Evolutionary conservation across 2,329 filamentous ascomycete genomes (phyloP).

Genomic region (Myrmaecium sp.): DNA sequence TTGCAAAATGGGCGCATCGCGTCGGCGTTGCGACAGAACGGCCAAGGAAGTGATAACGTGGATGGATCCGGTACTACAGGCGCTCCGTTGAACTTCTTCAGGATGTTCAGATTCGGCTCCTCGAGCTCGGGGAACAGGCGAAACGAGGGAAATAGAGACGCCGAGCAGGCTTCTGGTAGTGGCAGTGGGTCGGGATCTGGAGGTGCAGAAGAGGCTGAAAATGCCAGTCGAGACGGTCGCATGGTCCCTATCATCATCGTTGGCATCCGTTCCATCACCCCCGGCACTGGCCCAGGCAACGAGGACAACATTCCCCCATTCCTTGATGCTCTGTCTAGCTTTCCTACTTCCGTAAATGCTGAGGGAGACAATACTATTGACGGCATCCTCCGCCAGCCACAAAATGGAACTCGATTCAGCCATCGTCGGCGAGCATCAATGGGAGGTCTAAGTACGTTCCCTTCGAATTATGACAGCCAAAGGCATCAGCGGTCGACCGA

Average conservation of each 20-base stretch:
- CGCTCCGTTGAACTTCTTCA: conserved; percentile 47
- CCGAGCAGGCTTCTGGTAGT: conserved; percentile 8
- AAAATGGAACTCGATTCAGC: conserved; percentile 37
- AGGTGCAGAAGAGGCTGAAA: conserved; percentile 20
- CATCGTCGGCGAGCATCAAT: conserved; percentile 37
- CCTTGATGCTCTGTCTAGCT: conserved; percentile 33
- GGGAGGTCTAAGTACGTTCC: conserved; percentile 32
- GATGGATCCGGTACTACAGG: conserved; percentile 25
- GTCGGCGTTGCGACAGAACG: conserved; percentile 34
- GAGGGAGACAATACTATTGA: conserved; percentile 31
- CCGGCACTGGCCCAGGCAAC: conserved; percentile 27
- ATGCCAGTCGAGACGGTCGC: conserved; percentile 38
- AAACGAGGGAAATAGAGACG: conserved; percentile 1
- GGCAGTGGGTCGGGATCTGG: conserved; percentile 7
- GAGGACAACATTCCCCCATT: conserved; percentile 30
- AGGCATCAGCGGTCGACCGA: conserved; percentile 33
- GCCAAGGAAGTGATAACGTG: conserved; percentile 21
- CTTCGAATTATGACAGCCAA: conserved; percentile 35
- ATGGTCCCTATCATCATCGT: conserved; percentile 55
- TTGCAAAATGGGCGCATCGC: conserved; percentile 43
- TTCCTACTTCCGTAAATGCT: conserved; percentile 28
- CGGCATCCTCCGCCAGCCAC: conserved; percentile 34
- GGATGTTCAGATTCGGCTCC: conserved; percentile 51
- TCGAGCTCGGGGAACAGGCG: conserved; percentile 11
- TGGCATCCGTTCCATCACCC: conserved; percentile 48